Base-by-base conservation (phyloP, 2,329 filamentous ascomycete species). In the Cucurbitaria berberidis region DNA sequence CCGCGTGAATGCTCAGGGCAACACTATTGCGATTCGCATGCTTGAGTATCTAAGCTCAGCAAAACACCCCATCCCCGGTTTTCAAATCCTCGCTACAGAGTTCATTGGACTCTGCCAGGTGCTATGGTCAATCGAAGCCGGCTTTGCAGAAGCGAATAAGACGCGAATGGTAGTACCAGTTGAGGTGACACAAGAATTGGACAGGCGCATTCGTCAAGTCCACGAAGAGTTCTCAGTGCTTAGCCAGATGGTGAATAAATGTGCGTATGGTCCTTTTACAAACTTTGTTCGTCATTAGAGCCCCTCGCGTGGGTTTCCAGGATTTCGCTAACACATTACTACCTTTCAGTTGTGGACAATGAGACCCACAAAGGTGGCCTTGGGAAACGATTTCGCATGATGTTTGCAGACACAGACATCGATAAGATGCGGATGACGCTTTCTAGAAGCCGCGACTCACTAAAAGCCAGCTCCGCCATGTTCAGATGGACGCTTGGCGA, bases 101-200 rank as follows among this genome's bases (percentile, higher is more conserved):
- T 89, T 89, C 65, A 80, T 90, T 52, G 86, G 89, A 50, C 84
- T 85, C 5, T 87, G 84, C 68, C 82, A 86, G 48, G 83, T 86
- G 36, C 77, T 90, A 36, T 88, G 86, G 79, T 83, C 84, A n/a
- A 86, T 89, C 56, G 86, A 89, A 71, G 82, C 84, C 19, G 87
- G 87, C 5, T 78, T 90, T 24, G 63, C 43, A 27, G 70, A 72
- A 47, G 72, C 78, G 26, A 78, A 79, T 35, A 79, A 78, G 18
- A 52, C 60, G 51, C 75, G 77, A 15, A 82, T 84, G 59, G 75
- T 78, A 15, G 80, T 89, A 16, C 85, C 87, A 0, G 63, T 74
- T 4, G 86, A 89, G 49, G 83, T 89, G 71, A 78, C 84, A 26
- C 75, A 79, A n/a, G 86, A 89, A 70, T 78, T 90, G 41, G 84